Evolutionary conservation across 306 rosid genomes (phyloP).

Genomic region (Acacia confusa): DNA sequence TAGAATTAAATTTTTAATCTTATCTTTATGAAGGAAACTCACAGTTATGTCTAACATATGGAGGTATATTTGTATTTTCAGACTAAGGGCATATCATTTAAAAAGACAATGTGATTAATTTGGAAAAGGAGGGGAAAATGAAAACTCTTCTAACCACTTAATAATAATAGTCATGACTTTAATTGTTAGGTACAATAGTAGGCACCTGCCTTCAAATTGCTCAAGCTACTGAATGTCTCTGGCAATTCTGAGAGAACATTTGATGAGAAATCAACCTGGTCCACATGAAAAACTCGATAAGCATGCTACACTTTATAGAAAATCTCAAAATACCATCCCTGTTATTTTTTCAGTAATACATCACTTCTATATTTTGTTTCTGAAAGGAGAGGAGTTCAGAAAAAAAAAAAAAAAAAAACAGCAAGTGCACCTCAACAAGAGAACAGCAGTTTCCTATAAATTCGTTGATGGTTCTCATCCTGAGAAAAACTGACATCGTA

Average conservation of each 20-base stretch:
- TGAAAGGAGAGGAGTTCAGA: background rate
- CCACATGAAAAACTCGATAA: constrained; percentile 26
- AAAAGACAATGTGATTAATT: background rate
- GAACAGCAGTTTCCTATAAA: constrained; percentile 67
- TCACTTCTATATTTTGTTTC: constrained; percentile 12
- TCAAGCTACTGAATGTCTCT: constrained; percentile 64
- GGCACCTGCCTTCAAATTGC: constrained; percentile 65
- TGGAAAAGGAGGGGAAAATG: background rate
- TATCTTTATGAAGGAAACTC: background rate
- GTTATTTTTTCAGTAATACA: constrained; percentile 4
- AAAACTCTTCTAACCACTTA: background rate
- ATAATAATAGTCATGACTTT: background rate
- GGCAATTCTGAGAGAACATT: constrained; percentile 80
- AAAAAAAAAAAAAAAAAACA: constrained; percentile 28
- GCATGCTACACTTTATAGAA: background rate
- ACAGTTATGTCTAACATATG: background rate
- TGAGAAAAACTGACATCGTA: constrained; percentile 36
- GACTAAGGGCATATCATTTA: background rate
- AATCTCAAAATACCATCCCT: constrained; percentile 10
- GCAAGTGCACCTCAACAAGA: constrained; percentile 71
- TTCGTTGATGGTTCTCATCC: constrained; percentile 61
- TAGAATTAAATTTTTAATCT: background rate
- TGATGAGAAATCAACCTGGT: constrained; percentile 80
- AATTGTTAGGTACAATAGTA: background rate
- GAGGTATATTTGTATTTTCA: background rate